Evolutionary conservation across 805 yeast species (phyloP), one percentile per base, ranked within the genome.

Genomic region (Sugiyamaella mastotermitis): DNA sequence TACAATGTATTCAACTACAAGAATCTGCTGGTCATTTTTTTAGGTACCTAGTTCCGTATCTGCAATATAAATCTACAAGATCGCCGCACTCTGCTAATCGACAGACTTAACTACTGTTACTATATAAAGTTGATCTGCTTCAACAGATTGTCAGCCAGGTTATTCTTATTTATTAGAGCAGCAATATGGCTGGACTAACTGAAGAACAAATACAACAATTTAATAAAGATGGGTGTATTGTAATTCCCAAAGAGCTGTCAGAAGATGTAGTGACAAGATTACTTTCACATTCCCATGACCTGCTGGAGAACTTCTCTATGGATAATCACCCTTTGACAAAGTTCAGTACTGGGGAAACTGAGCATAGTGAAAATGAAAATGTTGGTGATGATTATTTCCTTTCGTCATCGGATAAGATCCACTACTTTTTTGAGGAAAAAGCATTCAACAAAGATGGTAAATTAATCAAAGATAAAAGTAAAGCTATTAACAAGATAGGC

Each of bases 351-450:
- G 68, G 66, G 1, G 64, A 58, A 21, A 36, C 33, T 2, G 71
- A 46, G 10, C 43, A 36, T 0, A 71, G 65, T 10, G 67, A 63
- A 3, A 64, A 66, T 15, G 69, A 71, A 28, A 88, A 82, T 53
- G 69, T 83, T 31, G 88, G 90, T 1, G 88, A 83, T 56, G 66
- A 72, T 10, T 83, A 83, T 55, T 83, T 83, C 54, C 57, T 83
- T 20, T 68, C 72, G 17, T 79, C 87, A 2, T 69, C 83, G 0
- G 83, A 83, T 50, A 81, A 82, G 44, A 65, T 83, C 3, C 68
- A 75, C 2, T 83, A 62, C 51, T 83, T 83, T 57, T 75, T 83
- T 45, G 94, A 83, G 49, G 74, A 74, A 2, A 83, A 74, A 49
- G 86, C 90, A 0, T 72, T 82, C 46, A 74, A 74, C 46, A 55